These are phyloP conservation scores for Begonia loranthoides DNA, from an alignment of 306 rosid species.

Conservation along the genomic window DNA sequence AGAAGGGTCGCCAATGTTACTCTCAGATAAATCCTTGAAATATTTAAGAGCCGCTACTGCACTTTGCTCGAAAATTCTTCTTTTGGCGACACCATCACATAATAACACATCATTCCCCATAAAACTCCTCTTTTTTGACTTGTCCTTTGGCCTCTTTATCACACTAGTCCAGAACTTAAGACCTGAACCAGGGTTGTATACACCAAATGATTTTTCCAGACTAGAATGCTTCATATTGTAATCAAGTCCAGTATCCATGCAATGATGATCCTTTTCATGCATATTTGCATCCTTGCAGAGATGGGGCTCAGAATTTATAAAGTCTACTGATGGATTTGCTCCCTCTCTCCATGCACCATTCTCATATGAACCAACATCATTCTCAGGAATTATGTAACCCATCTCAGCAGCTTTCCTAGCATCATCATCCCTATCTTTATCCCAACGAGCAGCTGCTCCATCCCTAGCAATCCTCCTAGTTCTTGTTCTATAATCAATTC, in stretches of 20 bases:
- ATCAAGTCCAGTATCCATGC: conserved; percentile 68
- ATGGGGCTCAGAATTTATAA: conserved; percentile 24
- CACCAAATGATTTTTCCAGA: conserved; percentile 72
- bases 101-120: conserved; percentile 36
- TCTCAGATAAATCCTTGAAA: conserved; percentile 35
- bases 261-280: conserved; percentile 47
- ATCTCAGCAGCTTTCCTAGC: conserved; percentile 66
- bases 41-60: conserved; percentile 50
- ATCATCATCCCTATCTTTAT: conserved; percentile 49
- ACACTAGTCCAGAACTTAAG: conserved; percentile 51
- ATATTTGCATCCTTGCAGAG: conserved; percentile 49
- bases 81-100: conserved; percentile 32
- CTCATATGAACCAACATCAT: conserved; percentile 19
- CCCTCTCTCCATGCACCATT: conserved; percentile 29
- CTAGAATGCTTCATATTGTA: conserved; percentile 67
- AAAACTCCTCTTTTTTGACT: conserved; percentile 48
- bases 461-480: conserved; percentile 58
- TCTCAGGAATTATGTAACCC: conserved; percentile 56
- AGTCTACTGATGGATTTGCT: conserved; percentile 17
- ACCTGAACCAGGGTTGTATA: conserved; percentile 47
- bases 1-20: conserved; percentile 30
- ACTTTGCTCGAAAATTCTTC: conserved; percentile 59
- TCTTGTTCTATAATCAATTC: conserved; percentile 62
- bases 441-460: conserved; percentile 34
- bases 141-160: conserved; percentile 32